These are phyloP conservation scores for Aspergillus japonicus DNA, from an alignment of 2,329 filamentous ascomycete species.

Conservation along the genomic window DNA sequence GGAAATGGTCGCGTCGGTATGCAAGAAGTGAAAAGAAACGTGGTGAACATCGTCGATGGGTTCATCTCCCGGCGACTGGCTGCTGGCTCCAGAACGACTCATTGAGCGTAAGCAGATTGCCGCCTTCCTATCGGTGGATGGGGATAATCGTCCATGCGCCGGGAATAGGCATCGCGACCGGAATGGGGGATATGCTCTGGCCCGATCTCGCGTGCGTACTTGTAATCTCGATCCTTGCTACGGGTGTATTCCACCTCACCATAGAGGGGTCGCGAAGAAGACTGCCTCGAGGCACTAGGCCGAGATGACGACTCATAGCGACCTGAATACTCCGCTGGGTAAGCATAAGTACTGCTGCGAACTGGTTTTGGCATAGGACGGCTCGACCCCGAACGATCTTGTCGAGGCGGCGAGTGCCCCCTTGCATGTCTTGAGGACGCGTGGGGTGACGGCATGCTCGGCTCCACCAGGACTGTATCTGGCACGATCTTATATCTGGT, in stretches of 20 bases:
- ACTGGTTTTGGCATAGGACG: slow-evolving; percentile 24
- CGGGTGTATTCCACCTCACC: slow-evolving; percentile 26
- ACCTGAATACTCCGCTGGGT: slow-evolving; percentile 23
- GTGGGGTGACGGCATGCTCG: slow-evolving; percentile 19
- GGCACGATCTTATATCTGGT: slow-evolving; percentile 35
- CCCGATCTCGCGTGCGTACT: slow-evolving; percentile 28
- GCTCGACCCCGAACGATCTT: slow-evolving; percentile 19
- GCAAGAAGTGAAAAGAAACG: neutral
- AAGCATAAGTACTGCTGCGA: slow-evolving; percentile 31
- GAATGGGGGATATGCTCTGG: slow-evolving; percentile 23
- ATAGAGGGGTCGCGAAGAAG: slow-evolving; percentile 17
- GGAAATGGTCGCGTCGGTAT: neutral
- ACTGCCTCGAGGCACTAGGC: slow-evolving; percentile 16
- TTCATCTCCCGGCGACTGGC: too few species aligned
- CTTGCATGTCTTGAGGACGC: slow-evolving; percentile 27
- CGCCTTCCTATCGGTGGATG: slow-evolving; percentile 23
- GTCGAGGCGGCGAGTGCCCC: slow-evolving; percentile 30
- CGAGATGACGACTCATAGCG: slow-evolving; percentile 24
- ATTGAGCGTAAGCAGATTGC: slow-evolving; percentile 24
- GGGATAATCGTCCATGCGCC: slow-evolving; percentile 20
- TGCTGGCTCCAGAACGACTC: neutral
- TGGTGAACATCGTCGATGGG: too few species aligned
- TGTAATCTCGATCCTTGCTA: slow-evolving; percentile 28
- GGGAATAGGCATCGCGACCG: slow-evolving; percentile 20
- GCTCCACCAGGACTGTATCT: slow-evolving; percentile 31